Evolutionary conservation across 768 basidiomycete genomes (phyloP), one percentile per base, ranked within the genome.

Genomic region (Hygrophorus pudorinus): DNA sequence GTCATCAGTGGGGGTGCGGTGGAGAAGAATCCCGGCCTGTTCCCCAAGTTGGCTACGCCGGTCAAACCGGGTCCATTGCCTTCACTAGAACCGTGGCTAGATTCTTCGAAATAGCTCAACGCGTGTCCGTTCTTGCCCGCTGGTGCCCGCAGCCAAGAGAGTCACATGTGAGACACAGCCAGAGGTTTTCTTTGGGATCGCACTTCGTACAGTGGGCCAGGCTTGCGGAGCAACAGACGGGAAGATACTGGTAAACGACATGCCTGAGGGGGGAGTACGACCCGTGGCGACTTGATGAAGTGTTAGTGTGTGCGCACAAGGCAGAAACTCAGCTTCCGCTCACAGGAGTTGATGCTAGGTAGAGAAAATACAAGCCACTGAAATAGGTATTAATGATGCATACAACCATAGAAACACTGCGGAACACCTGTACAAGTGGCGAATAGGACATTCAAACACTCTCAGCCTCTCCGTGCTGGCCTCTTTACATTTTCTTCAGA

Each of bases 161-260:
- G 13, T 93, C 93, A 50, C 96, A 99, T 0, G 82, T 81, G 20
- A 99, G 65, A 53, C 96, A 99, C 0, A 99, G 74, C 96, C 96
- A 99, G 2, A 98, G 68, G 56, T 98, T 99, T 45, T 85, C 79
- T 35, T 80, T 89, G 21, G 98, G 73, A 17, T 87, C 82, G 63
- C 96, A 99, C 18, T 76, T 65, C 2, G 72, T 63, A 60, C 94
- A 97, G 42, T 85, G 81, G 0, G 91, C 83, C 2, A 88, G 75
- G 7, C 88, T 85, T 85, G 53, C 1, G 5, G 32, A 13, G 35
- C 36, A 6, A 11, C 11, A n/a, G 38, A 21, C 39, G 10, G 29
- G 17, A 4, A 29, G 30, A 24, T 98, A 96, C 36, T 11, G 14
- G 8, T 31, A 12, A 42, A 13, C 3, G 3, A 56, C 62, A n/a